Conservation (phyloP, 805 yeast genomes). For the Candida hungchunana region DNA sequence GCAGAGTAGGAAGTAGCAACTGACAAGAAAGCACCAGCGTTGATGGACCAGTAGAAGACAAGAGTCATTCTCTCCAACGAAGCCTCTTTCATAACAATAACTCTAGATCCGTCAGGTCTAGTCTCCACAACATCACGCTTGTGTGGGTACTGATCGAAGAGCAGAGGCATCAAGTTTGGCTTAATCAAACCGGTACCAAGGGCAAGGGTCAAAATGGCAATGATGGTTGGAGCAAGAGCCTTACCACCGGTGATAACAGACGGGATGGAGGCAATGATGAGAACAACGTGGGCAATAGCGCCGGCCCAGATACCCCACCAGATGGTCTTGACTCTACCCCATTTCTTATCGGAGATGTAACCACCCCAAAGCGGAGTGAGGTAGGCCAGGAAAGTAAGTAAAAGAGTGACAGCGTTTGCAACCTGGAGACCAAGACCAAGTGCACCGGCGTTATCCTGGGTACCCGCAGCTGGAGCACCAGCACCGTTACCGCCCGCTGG, state of each 20-base stretch:
- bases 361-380: slow-evolving; percentile 78
- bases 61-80: slow-evolving; percentile 72
- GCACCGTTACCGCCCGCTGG: slow-evolving; percentile 37
- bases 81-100: slow-evolving; percentile 62
- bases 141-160: slow-evolving; percentile 71
- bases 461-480: slow-evolving; percentile 23
- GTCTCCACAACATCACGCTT: slow-evolving; percentile 55
- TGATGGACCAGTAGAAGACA: slow-evolving; percentile 73
- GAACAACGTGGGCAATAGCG: slow-evolving; percentile 55
- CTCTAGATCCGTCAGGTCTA: slow-evolving; percentile 58
- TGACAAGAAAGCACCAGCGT: slow-evolving; percentile 69
- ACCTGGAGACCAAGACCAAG: slow-evolving; percentile 55
- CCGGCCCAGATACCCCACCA: slow-evolving; percentile 56
- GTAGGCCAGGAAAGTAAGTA: slow-evolving; percentile 81
- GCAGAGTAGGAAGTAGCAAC: slow-evolving; percentile 77
- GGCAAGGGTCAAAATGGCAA: slow-evolving; percentile 49
- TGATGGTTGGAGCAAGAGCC: slow-evolving; percentile 57
- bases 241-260: slow-evolving; percentile 43
- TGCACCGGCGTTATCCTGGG: slow-evolving; percentile 41
- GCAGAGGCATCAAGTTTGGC: slow-evolving; percentile 62
- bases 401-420: slow-evolving; percentile 68
- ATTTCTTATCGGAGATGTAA: slow-evolving; percentile 65
- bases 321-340: slow-evolving; percentile 71
- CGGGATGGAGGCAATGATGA: slow-evolving; percentile 69
- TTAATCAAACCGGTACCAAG: slow-evolving; percentile 81